Conservation (phyloP, 768 basidiomycete genomes). For the Leccinum disarticulatum region DNA sequence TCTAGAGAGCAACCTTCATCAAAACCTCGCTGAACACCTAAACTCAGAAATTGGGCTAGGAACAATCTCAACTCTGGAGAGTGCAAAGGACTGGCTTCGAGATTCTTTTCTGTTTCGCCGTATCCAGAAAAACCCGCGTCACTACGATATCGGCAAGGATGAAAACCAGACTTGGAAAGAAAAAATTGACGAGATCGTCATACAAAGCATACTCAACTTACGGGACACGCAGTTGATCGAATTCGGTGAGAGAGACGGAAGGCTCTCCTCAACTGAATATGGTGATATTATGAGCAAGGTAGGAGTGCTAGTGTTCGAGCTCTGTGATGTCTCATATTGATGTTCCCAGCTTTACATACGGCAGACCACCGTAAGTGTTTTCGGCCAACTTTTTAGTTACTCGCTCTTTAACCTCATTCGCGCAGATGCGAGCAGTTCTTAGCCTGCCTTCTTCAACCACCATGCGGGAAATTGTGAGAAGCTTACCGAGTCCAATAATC, state of each 20-base stretch:
- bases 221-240: constrained; percentile 60
- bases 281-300: constrained; percentile 91
- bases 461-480: constrained; percentile 65
- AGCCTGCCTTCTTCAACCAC: constrained; percentile 53
- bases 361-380: constrained; percentile 56
- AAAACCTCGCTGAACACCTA: constrained; percentile 83
- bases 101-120: constrained; percentile 87
- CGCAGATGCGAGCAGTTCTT: constrained; percentile 68
- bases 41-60: constrained; percentile 91
- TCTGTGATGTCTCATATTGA: constrained; percentile 4
- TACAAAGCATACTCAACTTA: constrained; percentile 59
- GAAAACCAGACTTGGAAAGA: constrained; percentile 65
- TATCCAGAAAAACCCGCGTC: constrained; percentile 76
- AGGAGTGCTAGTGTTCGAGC: constrained; percentile 14
- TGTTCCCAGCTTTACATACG: constrained; percentile 67
- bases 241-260: constrained; percentile 40
- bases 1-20: constrained; percentile 84
- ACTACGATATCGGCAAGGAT: constrained; percentile 66
- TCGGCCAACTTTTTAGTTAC: background rate
- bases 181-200: constrained; percentile 71
- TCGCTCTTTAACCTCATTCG: background rate
- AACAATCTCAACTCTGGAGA: constrained; percentile 68
- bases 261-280: constrained; percentile 64
- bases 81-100: constrained; percentile 80
- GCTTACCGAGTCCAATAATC: background rate